phyloP scores from a whole-genome alignment of 768 basidiomycete genomes.

The Hydnomerulius pinastri region DNA sequence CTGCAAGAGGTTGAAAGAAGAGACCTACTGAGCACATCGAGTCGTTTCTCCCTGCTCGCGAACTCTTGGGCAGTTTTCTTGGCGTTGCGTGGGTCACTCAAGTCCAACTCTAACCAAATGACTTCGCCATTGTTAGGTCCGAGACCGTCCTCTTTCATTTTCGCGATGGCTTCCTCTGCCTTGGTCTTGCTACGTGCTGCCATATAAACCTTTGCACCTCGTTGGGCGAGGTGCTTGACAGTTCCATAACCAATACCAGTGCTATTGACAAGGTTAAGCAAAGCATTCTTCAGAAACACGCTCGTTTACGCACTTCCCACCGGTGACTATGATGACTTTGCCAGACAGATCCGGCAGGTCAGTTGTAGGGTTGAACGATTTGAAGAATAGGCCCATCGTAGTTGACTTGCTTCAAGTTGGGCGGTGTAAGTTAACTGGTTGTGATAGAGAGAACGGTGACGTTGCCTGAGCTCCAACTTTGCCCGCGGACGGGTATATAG shows the following conservation, averaged over 20 bases:
- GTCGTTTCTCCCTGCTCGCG: constrained; percentile 46
- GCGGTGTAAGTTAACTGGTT: no score
- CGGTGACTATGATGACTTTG: constrained; percentile 58
- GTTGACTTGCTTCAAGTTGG: no score
- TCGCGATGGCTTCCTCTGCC: constrained; percentile 49
- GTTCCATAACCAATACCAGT: constrained; percentile 54
- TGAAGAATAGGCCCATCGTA: constrained; percentile 25
- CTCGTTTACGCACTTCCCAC: constrained; percentile 46
- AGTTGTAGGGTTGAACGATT: constrained; percentile 30
- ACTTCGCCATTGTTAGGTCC: constrained; percentile 48
- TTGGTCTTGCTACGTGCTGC: constrained; percentile 49
- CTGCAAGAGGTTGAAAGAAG: neutral
- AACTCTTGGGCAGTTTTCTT: constrained; percentile 52
- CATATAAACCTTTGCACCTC: constrained; percentile 62
- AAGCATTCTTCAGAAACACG: neutral
- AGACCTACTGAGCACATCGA: constrained; percentile 56
- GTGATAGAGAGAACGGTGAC: no score
- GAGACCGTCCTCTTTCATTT: constrained; percentile 45
- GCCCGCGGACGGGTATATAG: no score
- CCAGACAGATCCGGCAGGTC: constrained; percentile 48
- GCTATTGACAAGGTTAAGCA: constrained; percentile 22
- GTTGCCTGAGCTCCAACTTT: no score
- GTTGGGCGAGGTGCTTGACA: constrained; percentile 50
- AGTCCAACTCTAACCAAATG: constrained; percentile 51
- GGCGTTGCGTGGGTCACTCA: constrained; percentile 49